These are phyloP conservation scores for Cordyceps tenuipes DNA, from an alignment of 2,329 filamentous ascomycete genomes.

Conservation along the genomic window DNA sequence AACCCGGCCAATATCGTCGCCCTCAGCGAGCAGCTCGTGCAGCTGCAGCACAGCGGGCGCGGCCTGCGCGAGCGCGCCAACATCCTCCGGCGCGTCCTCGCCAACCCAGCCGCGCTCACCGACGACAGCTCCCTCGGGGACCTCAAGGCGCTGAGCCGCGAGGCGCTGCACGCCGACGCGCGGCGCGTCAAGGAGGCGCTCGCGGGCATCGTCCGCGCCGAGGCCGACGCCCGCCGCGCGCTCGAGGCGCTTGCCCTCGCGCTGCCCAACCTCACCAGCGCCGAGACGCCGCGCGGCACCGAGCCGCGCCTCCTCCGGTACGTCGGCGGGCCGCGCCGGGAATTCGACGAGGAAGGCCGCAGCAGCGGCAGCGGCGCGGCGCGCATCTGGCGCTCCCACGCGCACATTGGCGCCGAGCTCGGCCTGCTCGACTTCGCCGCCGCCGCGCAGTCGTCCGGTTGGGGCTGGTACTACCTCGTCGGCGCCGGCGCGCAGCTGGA, in stretches of 20 bases:
- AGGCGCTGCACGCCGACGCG: slow-evolving; percentile 54
- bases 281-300: too few species aligned
- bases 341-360: too few species aligned
- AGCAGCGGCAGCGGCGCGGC: too few species aligned
- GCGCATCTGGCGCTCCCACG: too few species aligned
- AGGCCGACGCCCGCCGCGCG: slow-evolving; percentile 51
- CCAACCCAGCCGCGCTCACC: slow-evolving; percentile 41
- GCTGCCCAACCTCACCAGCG: too few species aligned
- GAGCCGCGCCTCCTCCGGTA: too few species aligned
- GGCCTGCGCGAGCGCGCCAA: slow-evolving; percentile 60
- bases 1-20: slow-evolving; percentile 48
- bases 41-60: slow-evolving; percentile 52
- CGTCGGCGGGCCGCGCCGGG: too few species aligned
- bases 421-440: too few species aligned
- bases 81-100: slow-evolving; percentile 45
- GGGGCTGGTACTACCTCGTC: too few species aligned
- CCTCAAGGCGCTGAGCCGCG: slow-evolving; percentile 31
- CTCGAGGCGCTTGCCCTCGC: slow-evolving; percentile 64
- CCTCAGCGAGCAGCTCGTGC: slow-evolving; percentile 50
- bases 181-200: slow-evolving; percentile 56
- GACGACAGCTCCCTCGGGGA: slow-evolving; percentile 38
- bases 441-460: too few species aligned
- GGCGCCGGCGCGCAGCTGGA: too few species aligned
- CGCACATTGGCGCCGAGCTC: too few species aligned
- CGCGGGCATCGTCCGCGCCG: slow-evolving; percentile 49